Percentiles rank a stretch among this genome's conserved stretches.
Evolutionary conservation across 768 basidiomycete species (phyloP).

Genomic region (Leccinum barrowsii): DNA sequence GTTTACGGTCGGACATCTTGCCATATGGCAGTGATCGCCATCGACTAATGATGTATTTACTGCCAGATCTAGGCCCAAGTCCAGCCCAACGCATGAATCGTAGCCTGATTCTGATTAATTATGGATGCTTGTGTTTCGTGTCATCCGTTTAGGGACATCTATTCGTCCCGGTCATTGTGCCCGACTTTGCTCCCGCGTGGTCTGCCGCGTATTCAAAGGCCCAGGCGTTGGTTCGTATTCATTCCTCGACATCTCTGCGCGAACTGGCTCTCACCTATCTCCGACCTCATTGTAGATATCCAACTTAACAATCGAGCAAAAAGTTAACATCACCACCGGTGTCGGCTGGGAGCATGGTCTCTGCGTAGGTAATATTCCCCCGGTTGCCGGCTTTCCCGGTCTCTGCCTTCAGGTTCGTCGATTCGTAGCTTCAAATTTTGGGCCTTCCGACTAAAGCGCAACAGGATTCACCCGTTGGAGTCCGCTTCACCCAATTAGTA

Average conservation of each 20-base stretch:
- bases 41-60: too few species aligned
- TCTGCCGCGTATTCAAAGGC: constrained; percentile 56
- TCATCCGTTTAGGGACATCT: too few species aligned
- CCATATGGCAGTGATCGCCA: too few species aligned
- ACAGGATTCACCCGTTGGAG: constrained; percentile 74
- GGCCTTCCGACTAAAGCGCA: not conserved
- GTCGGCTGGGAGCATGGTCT: constrained; percentile 48
- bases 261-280: too few species aligned
- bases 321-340: constrained; percentile 62
- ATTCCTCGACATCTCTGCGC: not conserved
- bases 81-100: too few species aligned
- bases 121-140: too few species aligned
- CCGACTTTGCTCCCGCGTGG: constrained; percentile 54
- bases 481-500: constrained; percentile 69
- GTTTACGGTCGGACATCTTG: too few species aligned
- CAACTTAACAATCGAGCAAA: constrained; percentile 55
- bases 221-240: constrained; percentile 42
- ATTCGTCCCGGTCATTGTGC: constrained; percentile 25
- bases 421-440: not conserved
- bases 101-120: too few species aligned
- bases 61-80: too few species aligned
- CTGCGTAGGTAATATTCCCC: constrained; percentile 68
- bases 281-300: constrained; percentile 34
- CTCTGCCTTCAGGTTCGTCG: constrained; percentile 61
- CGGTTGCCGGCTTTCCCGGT: constrained; percentile 56